Evolutionary conservation across 2,329 filamentous ascomycete genomes (phyloP), one percentile per base, ranked within the genome.

Genomic region (Aspergillus sp.): DNA sequence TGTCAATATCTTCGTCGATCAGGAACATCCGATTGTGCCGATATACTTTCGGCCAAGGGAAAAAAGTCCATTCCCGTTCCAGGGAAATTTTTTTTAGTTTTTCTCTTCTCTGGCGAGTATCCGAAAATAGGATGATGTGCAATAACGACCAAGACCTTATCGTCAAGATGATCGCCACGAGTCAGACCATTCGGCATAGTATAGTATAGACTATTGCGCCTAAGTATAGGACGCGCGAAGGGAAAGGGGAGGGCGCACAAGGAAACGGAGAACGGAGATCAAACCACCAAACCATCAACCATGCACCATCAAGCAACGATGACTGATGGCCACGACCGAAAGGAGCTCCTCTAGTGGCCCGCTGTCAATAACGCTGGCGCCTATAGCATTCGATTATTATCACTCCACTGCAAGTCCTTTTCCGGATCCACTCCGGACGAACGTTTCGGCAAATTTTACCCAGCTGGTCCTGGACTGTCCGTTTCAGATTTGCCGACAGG

Each of bases 401-500:
- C 16, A 14, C 6, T 54, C 36, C 52, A 54, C 36, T 36, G 10
- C n/a, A 39, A 62, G 52, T 58, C 36, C 47, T 58, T 62, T 64
- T 60, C 52, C 59, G 45, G 60, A 53, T 59, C 58, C 63, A 56
- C 63, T 26, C 52, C 60, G 62, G 60, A 62, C 51, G 57, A 62
- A 63, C 58, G 52, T 60, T 57, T 68, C 62, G 63, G 65, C 56
- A 65, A 61, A 61, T 61, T 47, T 61, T 60, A 52, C 63, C 60
- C 22, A 60, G 56, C 49, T 46, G 39, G 55, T 36, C 47, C 29
- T 57, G 52, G 47, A 5, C 16, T 55, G 22, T 36, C 60, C 39
- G 66, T 67, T 67, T 70, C 64, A 69, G 62, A 68, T 63, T 63
- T 67, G 62, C 67, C 67, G 65, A 63, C 47, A 42, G 42, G 16